A percentile compares a stretch with the other conserved stretches of the same genome.
Conservation (phyloP, 768 basidiomycete genomes). For the Phlegmacium glaucopus region DNA sequence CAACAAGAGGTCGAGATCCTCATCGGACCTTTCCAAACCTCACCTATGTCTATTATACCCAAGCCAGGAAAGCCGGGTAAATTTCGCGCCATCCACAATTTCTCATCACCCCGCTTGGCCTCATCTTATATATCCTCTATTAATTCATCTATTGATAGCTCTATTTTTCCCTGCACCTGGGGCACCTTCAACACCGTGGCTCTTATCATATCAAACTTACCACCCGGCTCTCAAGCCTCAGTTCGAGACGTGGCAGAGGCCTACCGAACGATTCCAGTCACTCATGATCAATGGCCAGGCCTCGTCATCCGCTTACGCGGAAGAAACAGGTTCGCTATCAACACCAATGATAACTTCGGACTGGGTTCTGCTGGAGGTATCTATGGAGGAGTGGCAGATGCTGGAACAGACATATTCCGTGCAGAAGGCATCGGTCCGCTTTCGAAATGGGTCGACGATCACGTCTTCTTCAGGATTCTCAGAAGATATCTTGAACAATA, state of each 20-base stretch:
- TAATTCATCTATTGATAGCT: conserved; percentile 23
- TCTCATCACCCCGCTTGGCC: conserved; percentile 22
- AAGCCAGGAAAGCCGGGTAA: conserved; percentile 18
- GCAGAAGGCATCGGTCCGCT: conserved; percentile 17
- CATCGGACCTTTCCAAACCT: no score
- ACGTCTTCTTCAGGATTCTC: conserved; percentile 19
- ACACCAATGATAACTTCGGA: conserved; percentile 19
- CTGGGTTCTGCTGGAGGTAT: conserved; percentile 9
- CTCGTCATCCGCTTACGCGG: conserved; percentile 16
- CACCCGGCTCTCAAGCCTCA: conserved; percentile 31
- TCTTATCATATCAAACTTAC: conserved; percentile 23
- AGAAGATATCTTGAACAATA: conserved; percentile 15
- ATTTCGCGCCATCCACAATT: conserved; percentile 27
- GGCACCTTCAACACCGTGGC: conserved; percentile 31
- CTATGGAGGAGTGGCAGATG: conserved; percentile 19
- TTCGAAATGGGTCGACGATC: conserved; percentile 25
- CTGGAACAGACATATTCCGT: conserved; percentile 13
- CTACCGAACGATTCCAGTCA: conserved; percentile 26
- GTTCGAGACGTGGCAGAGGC: conserved; percentile 33
- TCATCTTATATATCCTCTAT: conserved; percentile 13
- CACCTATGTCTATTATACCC: no score
- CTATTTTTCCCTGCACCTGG: conserved; percentile 35
- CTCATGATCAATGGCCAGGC: conserved; percentile 32
- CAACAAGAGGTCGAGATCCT: no score
- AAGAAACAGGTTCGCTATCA: conserved; percentile 16